These are phyloP conservation scores for Macrocybe gigantea DNA, from an alignment of 768 basidiomycete species.

Conservation along the genomic window DNA sequence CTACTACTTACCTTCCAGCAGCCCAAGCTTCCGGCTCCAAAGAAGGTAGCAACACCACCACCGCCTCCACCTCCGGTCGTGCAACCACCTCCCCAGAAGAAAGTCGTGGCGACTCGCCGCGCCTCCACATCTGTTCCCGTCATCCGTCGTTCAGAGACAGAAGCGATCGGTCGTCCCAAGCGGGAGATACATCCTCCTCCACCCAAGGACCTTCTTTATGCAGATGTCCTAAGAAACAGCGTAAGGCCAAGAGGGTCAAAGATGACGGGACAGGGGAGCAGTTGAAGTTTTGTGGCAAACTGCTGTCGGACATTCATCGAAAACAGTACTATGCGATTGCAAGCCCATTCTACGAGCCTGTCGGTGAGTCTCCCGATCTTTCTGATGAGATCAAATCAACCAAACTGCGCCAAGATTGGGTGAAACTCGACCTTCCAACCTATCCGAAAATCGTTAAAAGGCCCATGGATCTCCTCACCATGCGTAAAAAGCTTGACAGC, in stretches of 20 bases:
- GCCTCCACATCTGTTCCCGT: constrained; percentile 78
- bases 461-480: constrained; percentile 93
- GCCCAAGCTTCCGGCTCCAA: constrained; percentile 36
- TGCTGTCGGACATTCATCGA: constrained; percentile 69
- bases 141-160: constrained; percentile 74
- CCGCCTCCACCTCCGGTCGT: constrained; percentile 34
- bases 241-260: constrained; percentile 54
- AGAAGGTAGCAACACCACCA: constrained; percentile 46
- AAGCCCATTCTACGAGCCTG: constrained; percentile 88
- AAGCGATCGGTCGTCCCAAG: constrained; percentile 74
- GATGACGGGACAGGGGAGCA: constrained; percentile 76
- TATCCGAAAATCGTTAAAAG: constrained; percentile 88
- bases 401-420: constrained; percentile 49
- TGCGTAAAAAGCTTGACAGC: constrained; percentile 78
- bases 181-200: constrained; percentile 97
- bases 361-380: constrained; percentile 52
- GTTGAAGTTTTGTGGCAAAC: constrained; percentile 73
- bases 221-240: constrained; percentile 68
- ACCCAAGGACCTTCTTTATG: constrained; percentile 84
- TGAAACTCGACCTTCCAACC: constrained; percentile 70
- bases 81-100: constrained; percentile 35
- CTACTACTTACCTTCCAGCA: constrained; percentile 8
- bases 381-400: constrained; percentile 6
- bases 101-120: constrained; percentile 48
- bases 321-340: constrained; percentile 74